Percentiles rank a stretch among this genome's conserved stretches.
Evolutionary conservation across 306 rosid species (phyloP).

Genomic region (Pterocarpus santalinus): DNA sequence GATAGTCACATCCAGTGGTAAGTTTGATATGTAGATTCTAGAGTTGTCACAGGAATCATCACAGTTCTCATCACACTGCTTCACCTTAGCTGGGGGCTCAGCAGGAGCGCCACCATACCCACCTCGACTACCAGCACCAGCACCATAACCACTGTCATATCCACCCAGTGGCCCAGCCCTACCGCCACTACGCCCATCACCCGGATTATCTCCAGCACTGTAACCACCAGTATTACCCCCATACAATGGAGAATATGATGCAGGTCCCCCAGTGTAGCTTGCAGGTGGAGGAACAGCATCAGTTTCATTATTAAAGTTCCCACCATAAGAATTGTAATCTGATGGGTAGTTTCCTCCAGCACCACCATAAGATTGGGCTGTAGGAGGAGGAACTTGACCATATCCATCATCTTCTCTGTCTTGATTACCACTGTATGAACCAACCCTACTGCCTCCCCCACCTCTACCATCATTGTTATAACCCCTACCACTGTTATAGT

Average conservation of each 20-base stretch:
- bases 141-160: conserved; percentile 62
- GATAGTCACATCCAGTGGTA: conserved; percentile 89
- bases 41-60: conserved; percentile 90
- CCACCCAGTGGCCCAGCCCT: conserved; percentile 68
- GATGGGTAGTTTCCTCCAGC: conserved; percentile 74
- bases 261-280: conserved; percentile 84
- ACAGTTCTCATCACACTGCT: conserved; percentile 94
- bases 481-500: conserved; percentile 54
- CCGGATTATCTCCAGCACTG: conserved; percentile 60
- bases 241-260: conserved; percentile 88
- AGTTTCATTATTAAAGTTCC: conserved; percentile 68
- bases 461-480: conserved; percentile 61
- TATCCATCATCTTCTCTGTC: conserved; percentile 85
- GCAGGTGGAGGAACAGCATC: conserved; percentile 98
- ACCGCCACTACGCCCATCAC: conserved; percentile 67
- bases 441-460: conserved; percentile 77
- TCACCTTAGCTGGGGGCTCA: conserved; percentile 76
- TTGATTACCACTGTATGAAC: conserved; percentile 61
- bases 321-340: conserved; percentile 61
- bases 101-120: conserved; percentile 75
- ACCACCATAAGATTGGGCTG: conserved; percentile 67
- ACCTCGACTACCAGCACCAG: conserved; percentile 74
- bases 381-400: conserved; percentile 76
- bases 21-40: conserved; percentile 97
- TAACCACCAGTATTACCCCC: conserved; percentile 74